A percentile compares a stretch with the other conserved stretches of the same genome.
These are phyloP conservation scores for Apiotrichum montevideense DNA, from an alignment of 1,284 basidiomycete genomes.

Conservation along the genomic window DNA sequence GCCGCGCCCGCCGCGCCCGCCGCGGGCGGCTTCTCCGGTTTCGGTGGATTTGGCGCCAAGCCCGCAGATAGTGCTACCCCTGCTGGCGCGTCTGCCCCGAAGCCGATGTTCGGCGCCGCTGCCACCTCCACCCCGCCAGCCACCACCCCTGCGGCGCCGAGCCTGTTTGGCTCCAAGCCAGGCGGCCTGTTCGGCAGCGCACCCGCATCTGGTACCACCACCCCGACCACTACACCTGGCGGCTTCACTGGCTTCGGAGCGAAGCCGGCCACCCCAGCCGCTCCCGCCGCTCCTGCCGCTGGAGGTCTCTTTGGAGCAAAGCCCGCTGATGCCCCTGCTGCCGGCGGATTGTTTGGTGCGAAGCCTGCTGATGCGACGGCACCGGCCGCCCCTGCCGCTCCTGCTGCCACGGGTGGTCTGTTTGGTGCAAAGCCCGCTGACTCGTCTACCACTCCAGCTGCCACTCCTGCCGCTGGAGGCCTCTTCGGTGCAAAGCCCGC, in stretches of 20 bases:
- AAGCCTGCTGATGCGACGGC: conserved; percentile 5
- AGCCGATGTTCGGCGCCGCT: conserved; percentile 12
- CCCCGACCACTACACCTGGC: conserved; percentile 7
- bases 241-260: conserved; percentile 27
- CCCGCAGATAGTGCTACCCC: conserved; percentile 31
- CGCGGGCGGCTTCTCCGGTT: conserved; percentile 28
- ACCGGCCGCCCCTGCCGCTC: neutral
- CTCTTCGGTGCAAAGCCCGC: conserved; percentile 29
- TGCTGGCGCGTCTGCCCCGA: neutral
- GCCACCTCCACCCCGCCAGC: conserved; percentile 14
- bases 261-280: conserved; percentile 10
- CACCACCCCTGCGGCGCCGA: conserved; percentile 9
- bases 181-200: conserved; percentile 2
- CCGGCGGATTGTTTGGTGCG: conserved; percentile 4
- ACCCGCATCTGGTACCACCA: conserved; percentile 23
- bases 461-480: conserved; percentile 13
- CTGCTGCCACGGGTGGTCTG: conserved; percentile 15
- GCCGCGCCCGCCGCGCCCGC: conserved; percentile 3
- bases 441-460: neutral
- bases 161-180: conserved; percentile 1
- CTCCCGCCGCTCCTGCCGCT: conserved; percentile 7
- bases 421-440: conserved; percentile 10
- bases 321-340: conserved; percentile 12
- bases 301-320: conserved; percentile 28
- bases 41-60: conserved; percentile 20